Base-by-base conservation (phyloP, 2,329 filamentous ascomycete genomes). In the Neonectria hederae region DNA sequence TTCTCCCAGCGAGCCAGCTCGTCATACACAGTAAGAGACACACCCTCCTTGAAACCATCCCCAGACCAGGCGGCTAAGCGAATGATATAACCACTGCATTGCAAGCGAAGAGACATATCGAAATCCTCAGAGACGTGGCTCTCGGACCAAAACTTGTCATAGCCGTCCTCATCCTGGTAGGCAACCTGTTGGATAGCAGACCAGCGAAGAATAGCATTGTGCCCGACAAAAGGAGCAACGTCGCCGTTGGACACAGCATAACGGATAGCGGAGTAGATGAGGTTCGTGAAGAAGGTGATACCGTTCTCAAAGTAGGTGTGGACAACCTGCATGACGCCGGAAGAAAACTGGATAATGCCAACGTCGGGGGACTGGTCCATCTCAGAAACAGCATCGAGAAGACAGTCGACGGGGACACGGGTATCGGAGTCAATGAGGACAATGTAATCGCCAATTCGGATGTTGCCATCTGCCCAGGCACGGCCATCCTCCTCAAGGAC, bases 1-100 rank as follows among this genome's bases (percentile, higher is more conserved):
- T 95, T 95, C 75, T 95, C 92, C 92, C 92, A 95, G 62, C 92
- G 90, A 2, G 91, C 90, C 64, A 95, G 83, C 78, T 95, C 92
- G 78, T 95, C 92, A 75, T 95, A 94, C 10, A 95, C 91, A 0
- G 92, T 95, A 61, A 95, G 82, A 1, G 92, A 94, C 58, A 95
- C 92, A 68, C 92, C 92, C 76, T 95, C 92, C 76, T 93, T 90
- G 83, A 93, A 94, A 53, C 89, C 91, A n/a, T 90, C 88, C 40
- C 89, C 89, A 7, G 89, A 89, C 84, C 91, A 94, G 21, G 89
- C 87, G 9, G 89, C 90, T 24, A 93, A 83, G 30, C 91, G 89
- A 70, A 92, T 90, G 67, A 90, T 88, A 77, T 93, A 93, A 28
- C 90, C 90, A 66, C 82, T 86, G 68, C 87, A 88, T 77, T 93